A percentile compares a stretch with the other conserved stretches of the same genome.
phyloP scores from a whole-genome alignment of 148 eudicot species.

The Spergularia marina region DNA sequence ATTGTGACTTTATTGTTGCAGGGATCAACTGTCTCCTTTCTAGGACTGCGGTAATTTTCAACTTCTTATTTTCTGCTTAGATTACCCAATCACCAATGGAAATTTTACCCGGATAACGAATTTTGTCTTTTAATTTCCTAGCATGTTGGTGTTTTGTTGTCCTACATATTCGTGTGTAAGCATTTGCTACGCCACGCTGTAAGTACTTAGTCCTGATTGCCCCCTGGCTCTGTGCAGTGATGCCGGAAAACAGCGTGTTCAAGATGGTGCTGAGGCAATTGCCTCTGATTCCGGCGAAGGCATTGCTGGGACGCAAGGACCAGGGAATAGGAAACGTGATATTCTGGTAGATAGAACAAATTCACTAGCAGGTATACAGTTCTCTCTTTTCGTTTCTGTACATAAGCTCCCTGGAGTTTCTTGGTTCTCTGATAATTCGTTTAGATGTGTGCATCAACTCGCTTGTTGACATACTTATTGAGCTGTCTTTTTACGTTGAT shows the following conservation, averaged over 20 bases:
- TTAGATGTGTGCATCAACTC: not conserved
- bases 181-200: no score
- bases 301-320: conserved; percentile 26
- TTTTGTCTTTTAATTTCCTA: not conserved
- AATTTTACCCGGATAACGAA: not conserved
- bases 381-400: not conserved
- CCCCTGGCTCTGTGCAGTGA: conserved; percentile 31
- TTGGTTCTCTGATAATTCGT: not conserved
- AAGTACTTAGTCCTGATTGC: not conserved
- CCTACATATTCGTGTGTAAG: no score
- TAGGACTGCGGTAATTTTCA: conserved; percentile 29
- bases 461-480: not conserved
- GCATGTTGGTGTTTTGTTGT: no score
- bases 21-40: conserved; percentile 33
- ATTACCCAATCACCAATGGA: not conserved
- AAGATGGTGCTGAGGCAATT: conserved; percentile 29
- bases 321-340: conserved; percentile 22
- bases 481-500: not conserved
- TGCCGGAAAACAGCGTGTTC: conserved; percentile 27
- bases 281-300: conserved; percentile 24
- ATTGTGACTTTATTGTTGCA: conserved; percentile 17
- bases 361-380: conserved; percentile 44
- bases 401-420: not conserved
- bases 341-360: conserved; percentile 42
- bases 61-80: conserved; percentile 1